Evolutionary conservation across 306 rosid genomes (phyloP), one percentile per base, ranked within the genome.

Genomic region (Vigna trinervia): DNA sequence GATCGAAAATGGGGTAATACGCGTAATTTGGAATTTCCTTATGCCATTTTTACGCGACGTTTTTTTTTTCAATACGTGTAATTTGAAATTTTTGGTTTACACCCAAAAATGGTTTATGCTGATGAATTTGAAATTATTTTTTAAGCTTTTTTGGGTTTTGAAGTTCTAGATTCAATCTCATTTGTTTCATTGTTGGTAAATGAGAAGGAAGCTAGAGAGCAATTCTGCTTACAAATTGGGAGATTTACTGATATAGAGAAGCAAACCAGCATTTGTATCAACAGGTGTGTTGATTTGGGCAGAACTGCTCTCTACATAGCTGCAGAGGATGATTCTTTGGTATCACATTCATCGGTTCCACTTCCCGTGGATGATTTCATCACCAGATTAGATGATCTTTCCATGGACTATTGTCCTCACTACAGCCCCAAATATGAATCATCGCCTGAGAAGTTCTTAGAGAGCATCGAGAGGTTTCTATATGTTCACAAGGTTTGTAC

Each of bases 251-350:
- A 41, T 17, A 83, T 95, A 13, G 96, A 89, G 95, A 89, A 90
- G 80, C 67, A 88, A 81, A 92, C 96, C 73, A 92, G 98, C 82
- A 92, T 92, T 74, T 87, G 88, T 82, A 95, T 95, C 59, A 92
- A 89, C 80, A 85, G 95, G 26, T 65, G 73, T 32, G 92, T 92
- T 76, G 97, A 95, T 88, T 85, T 92, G 84, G 98, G 95, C 45
- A 92, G 80, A 81, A 81, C 95, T 11, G 96, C 97, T 77, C 93
- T 92, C 23, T 90, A 79, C 53, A 86, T 92, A 32, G 97, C 95
- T 8, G 96, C 97, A 50, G 98, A 95, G 86, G 98, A 95, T 88
- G 98, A 92, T 86, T 95, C 97, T 41, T 87, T 95, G 3, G 89
- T 92, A 53, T 95, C 97, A 17, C 97, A 95, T 88, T 95, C 98